Evolutionary conservation across 345 rosid species (phyloP), one percentile per base, ranked within the genome.

Genomic region (thale cress (Arabidopsis thaliana)): DNA sequence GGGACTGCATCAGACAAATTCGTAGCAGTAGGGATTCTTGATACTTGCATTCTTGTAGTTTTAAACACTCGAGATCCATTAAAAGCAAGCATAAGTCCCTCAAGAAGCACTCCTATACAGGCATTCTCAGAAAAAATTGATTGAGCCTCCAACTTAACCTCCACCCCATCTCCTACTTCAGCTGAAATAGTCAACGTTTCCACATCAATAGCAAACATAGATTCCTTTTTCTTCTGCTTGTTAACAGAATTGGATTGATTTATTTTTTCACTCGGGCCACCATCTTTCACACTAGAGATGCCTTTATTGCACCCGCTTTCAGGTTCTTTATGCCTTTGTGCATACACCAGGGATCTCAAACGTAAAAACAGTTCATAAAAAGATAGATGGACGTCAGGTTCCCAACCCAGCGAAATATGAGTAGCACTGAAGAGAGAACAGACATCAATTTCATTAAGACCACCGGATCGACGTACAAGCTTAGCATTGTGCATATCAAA

Each of bases 121-220:
- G 94, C 97, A 83, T 95, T 90, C 88, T 95, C 99, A 10, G 99
- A 95, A 80, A 95, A 95, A 72, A 95, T 95, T 80, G 99, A 95
- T 23, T 92, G 97, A 77, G 90, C 87, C 83, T 89, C 91, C 79
- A 95, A 76, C 73, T 57, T 68, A 52, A 84, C 86, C 48, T 89
- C 96, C 72, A 92, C 97, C 67, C 99, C 98, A 82, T 95, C 99
- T 83, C 99, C 99, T 49, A 72, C 91, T 62, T 50, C 94, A 78
- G 94, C 99, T 78, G 89, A 89, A 80, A 95, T 74, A 50, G 82
- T 87, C 72, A 95, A 81, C 79, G 68, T 80, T 84, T 95, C 97
- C 69, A 95, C 89, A 77, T 95, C 99, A 78, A 95, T 84, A 41
- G 98, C 99, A 87, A 92, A 95, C 82, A 95, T 85, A 50, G 97